Conservation (phyloP, 371 early-diverging fungal species). For the Chytridium lagenaria region DNA sequence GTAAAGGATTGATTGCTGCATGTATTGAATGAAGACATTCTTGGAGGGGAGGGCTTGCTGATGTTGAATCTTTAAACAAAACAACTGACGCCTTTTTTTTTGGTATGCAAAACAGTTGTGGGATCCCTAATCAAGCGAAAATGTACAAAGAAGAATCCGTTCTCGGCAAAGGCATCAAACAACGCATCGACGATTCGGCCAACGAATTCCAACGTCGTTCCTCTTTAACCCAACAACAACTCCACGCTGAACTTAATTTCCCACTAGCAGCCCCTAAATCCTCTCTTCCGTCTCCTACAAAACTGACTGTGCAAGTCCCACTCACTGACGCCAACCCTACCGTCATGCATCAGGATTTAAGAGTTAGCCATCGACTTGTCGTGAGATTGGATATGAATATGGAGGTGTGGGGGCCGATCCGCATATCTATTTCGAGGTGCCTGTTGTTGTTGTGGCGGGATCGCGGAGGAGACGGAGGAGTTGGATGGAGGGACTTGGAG, state of each 20-base stretch:
- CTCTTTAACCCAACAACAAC: slow-evolving; percentile 11
- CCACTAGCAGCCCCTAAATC: slow-evolving; percentile 10
- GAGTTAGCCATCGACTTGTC: slow-evolving; percentile 18
- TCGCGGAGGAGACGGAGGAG: neutral
- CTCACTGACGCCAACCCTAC: slow-evolving; percentile 13
- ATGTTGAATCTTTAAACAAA: no score
- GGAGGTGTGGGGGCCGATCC: slow-evolving; percentile 21
- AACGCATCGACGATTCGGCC: slow-evolving; percentile 13
- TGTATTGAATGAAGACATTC: no score
- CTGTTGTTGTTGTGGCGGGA: slow-evolving; percentile 3
- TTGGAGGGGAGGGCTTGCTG: no score
- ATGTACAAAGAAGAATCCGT: slow-evolving; percentile 24
- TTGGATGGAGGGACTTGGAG: slow-evolving; percentile 13
- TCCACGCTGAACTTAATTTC: slow-evolving; percentile 23
- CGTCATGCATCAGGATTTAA: slow-evolving; percentile 9
- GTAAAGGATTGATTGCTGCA: no score
- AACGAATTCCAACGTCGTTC: slow-evolving; percentile 1
- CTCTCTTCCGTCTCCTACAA: slow-evolving; percentile 11
- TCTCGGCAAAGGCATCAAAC: slow-evolving; percentile 15
- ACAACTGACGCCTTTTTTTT: neutral
- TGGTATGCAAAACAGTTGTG: slow-evolving; percentile 8
- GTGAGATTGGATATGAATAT: slow-evolving; percentile 15
- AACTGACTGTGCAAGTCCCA: slow-evolving; percentile 4
- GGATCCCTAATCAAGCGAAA: neutral
- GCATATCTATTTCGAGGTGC: slow-evolving; percentile 20